Percentiles rank a stretch among this genome's conserved stretches.
Evolutionary conservation across 2,329 filamentous ascomycete species (phyloP).

Genomic region (Neofusicoccum parvum): DNA sequence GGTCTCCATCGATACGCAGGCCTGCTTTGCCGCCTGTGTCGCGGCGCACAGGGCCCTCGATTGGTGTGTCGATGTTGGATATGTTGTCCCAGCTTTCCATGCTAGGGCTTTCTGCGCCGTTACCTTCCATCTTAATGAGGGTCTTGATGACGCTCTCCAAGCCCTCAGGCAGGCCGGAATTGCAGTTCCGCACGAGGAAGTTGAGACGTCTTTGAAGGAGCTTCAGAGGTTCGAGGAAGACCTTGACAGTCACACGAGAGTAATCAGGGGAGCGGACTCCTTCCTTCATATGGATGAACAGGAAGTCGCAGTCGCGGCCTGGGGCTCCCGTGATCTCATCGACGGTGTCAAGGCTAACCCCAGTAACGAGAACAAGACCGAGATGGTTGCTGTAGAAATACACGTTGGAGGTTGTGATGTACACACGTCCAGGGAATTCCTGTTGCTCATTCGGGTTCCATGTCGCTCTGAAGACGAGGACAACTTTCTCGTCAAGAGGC

Average conservation of each 20-base stretch:
- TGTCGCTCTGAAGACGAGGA: conserved; percentile 89
- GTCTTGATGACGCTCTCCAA: conserved; percentile 71
- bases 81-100: conserved; percentile 92
- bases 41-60: conserved; percentile 51
- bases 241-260: conserved; percentile 82
- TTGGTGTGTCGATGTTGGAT: conserved; percentile 56
- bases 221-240: conserved; percentile 84
- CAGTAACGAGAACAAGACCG: conserved; percentile 83
- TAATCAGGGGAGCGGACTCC: conserved; percentile 61
- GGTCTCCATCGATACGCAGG: conserved; percentile 64
- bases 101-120: conserved; percentile 66
- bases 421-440: conserved; percentile 81
- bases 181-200: conserved; percentile 78
- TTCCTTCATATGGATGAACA: conserved; percentile 79
- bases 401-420: conserved; percentile 82
- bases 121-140: conserved; percentile 73
- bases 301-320: conserved; percentile 88
- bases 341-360: conserved; percentile 73
- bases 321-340: conserved; percentile 87
- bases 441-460: conserved; percentile 79
- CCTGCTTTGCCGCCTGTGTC: conserved; percentile 51
- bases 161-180: conserved; percentile 68
- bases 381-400: conserved; percentile 98
- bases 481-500: conserved; percentile 74
- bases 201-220: conserved; percentile 83